Evolutionary conservation across 1,139 yeast species (phyloP), one percentile per base, ranked within the genome.

Genomic region (Barnettozyma hawaiiensis): DNA sequence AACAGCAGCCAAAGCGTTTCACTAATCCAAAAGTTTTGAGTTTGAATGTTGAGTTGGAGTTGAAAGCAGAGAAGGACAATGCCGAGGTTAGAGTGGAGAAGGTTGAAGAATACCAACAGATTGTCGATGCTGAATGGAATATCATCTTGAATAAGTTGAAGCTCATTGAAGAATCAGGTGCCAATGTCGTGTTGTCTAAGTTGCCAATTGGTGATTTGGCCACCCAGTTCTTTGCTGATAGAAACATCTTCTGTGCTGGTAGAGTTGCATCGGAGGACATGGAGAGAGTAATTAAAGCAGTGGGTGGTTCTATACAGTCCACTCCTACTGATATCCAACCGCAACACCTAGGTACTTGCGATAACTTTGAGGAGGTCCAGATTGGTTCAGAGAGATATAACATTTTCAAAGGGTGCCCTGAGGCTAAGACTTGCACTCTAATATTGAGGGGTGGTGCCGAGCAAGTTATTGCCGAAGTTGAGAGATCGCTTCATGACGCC

Each of bases 91-190:
- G 98, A 56, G 95, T 92, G 41, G 95, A 87, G 57, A 85, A 89
- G 61, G 97, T 92, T 42, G 77, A 80, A 47, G 97, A 92, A 57
- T 92, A 94, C 66, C 98, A 92, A 68, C 90, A 85, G 31, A 84
- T 92, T 45, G 99, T 92, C 31, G 97, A 92, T 66, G 98, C 99
- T 21, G 99, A 92, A 66, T 92, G 98, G 97, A 81, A 86, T 62
- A 85, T 92, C 51, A 92, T 92, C 53, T 75, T 86, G 58, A 76
- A 84, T 58, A 92, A 94, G 66, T 75, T 92, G 55, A 85, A 86
- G 58, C 83, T 87, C 42, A 83, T 92, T 51, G 82, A 78, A 53
- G 75, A 74, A 22, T 75, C 95, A 7, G 98, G 97, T 27, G 97
- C 97, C 33, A 81, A 86, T 59, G 87, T 92, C 47, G 96, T 92